Base-by-base conservation (phyloP, 176 grass and related monocot genomes). In the Metroxylon sagu region DNA sequence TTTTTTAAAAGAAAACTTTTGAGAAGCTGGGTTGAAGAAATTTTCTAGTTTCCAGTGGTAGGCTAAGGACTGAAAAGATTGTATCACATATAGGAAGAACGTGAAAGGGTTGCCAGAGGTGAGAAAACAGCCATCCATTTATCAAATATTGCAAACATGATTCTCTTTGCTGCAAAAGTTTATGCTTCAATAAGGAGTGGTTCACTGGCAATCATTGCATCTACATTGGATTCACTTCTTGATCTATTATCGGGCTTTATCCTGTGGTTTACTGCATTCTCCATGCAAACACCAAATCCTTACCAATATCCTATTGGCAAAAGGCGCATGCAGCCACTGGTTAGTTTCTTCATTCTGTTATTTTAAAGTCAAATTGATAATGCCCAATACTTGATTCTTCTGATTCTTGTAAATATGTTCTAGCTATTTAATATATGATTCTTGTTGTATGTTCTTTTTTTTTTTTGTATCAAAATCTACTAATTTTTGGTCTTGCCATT, bases 261-360 rank as follows among this genome's bases (percentile, higher is more conserved):
- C 61, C 74, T 96, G 54, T 96, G 91, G 91, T 96, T 96, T 67
- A 90, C 91, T 82, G 80, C 91, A 29, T 96, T 95, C 51, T 85
- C 85, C 21, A 97, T 97, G 93, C 81, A 97, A 82, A 88, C 87
- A 76, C 78, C 83, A 71, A 97, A 97, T 74, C 93, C 92, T 1
- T 97, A 97, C 75, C 85, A 80, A 65, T 97, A 97, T 28, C 92
- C 92, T 26, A 97, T 97, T 67, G 92, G 92, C 8, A 97, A 97
- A 83, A 88, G 71, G 59, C 87, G 92, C 3, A 97, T 97, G 92
- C 92, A 97, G 62, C 92, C 92, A 0, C 56, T 97, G 83, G 92
- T 97, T 61, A 86, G 82, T 80, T 77, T 72, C 80, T 14, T 51
- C 8, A 5, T 0, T 1, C 8, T 35, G 8, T 35, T 10, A 35